These are phyloP conservation scores for Juglanconis juglandina DNA, from an alignment of 2,329 filamentous ascomycete genomes.

Conservation along the genomic window DNA sequence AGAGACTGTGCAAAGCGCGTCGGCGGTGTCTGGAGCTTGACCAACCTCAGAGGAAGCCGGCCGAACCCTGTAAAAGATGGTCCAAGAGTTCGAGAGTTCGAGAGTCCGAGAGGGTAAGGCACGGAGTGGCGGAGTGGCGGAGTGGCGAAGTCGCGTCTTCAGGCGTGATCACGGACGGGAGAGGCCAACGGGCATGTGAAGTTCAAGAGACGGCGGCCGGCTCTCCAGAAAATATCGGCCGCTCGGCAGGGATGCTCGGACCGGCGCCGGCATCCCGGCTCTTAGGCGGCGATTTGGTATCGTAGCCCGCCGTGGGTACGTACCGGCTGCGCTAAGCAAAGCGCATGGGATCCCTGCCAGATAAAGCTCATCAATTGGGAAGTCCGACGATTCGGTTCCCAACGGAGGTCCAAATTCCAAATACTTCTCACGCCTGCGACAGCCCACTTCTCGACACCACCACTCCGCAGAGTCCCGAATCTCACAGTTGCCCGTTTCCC, in stretches of 20 bases:
- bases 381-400: slow-evolving; percentile 13
- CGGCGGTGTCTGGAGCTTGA: neutral
- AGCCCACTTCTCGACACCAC: neutral
- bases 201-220: neutral
- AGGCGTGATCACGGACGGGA: neutral
- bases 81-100: neutral
- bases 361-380: slow-evolving; percentile 17
- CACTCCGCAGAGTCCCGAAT: slow-evolving; percentile 21
- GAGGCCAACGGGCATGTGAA: neutral
- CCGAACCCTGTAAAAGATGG: neutral
- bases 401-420: slow-evolving; percentile 18
- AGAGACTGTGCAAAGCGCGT: neutral
- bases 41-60: neutral
- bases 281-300: neutral
- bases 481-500: slow-evolving; percentile 18
- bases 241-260: slow-evolving; percentile 3
- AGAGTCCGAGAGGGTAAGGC: too few relatives aligned
- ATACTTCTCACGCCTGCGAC: slow-evolving; percentile 10
- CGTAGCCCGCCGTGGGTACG: too few relatives aligned
- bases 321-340: too few relatives aligned
- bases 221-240: slow-evolving; percentile 10
- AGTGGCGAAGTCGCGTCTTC: neutral
- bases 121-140: too few relatives aligned
- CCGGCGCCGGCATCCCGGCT: neutral
- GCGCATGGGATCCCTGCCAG: neutral